A percentile compares a stretch with the other conserved stretches of the same genome.
These are phyloP conservation scores for Babesia sp. DNA, from an alignment of 169 alveolate genomes.

Conservation along the genomic window DNA sequence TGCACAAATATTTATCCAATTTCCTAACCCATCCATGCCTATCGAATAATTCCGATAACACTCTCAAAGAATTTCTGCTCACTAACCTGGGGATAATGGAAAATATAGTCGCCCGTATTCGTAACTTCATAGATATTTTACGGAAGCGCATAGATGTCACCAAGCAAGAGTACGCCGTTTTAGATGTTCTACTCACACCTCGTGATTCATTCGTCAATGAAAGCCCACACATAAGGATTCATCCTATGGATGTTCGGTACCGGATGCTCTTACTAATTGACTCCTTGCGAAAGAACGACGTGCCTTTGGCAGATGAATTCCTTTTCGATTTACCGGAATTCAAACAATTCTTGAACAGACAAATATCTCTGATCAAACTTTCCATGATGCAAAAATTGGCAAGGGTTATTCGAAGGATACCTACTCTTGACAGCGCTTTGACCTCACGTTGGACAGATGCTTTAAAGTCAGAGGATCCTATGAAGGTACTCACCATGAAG, in stretches of 20 bases:
- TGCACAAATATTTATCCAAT: slow-evolving; percentile 36
- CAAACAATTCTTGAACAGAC: slow-evolving; percentile 38
- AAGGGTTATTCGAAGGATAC: slow-evolving; percentile 45
- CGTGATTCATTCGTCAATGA: slow-evolving; percentile 43
- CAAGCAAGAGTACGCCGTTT: slow-evolving; percentile 5
- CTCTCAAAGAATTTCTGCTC: slow-evolving; percentile 34
- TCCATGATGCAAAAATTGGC: slow-evolving; percentile 51
- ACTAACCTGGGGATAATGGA: slow-evolving; percentile 60
- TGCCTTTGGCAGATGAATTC: slow-evolving; percentile 4
- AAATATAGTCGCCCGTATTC: slow-evolving; percentile 27
- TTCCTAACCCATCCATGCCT: slow-evolving; percentile 50
- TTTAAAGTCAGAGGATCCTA: slow-evolving; percentile 31
- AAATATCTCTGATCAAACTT: slow-evolving; percentile 35
- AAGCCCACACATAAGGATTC: slow-evolving; percentile 31
- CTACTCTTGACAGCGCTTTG: slow-evolving; percentile 18
- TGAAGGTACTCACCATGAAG: slow-evolving; percentile 9
- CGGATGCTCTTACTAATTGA: slow-evolving; percentile 52
- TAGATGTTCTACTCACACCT: slow-evolving; percentile 43
- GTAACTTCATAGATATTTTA: slow-evolving; percentile 44
- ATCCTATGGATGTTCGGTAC: slow-evolving; percentile 59
- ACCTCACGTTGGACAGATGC: slow-evolving; percentile 22
- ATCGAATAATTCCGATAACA: slow-evolving; percentile 13
- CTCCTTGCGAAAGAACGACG: slow-evolving; percentile 46
- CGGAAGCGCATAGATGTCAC: not conserved
- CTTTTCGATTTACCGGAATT: slow-evolving; percentile 51